Conservation (phyloP, 1,139 yeast species). For the Groenewaldozyma auringiensis region DNA sequence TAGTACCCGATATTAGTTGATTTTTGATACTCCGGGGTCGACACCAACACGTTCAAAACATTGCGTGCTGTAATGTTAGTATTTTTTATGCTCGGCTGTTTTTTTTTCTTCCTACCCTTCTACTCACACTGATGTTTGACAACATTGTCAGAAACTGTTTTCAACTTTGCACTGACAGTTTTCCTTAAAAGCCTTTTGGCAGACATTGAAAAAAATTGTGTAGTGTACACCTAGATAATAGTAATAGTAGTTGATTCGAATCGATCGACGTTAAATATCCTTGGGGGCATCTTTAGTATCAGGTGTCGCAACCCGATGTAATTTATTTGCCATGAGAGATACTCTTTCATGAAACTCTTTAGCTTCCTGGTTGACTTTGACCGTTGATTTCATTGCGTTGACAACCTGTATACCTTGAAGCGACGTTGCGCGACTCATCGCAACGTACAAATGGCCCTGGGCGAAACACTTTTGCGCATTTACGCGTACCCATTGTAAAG, state of each 20-base stretch:
- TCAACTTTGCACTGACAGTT: slow-evolving; percentile 15
- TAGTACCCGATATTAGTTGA: slow-evolving; percentile 53
- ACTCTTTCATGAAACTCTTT: slow-evolving; percentile 47
- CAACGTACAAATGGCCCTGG: slow-evolving; percentile 93
- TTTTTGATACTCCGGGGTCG: slow-evolving; percentile 34
- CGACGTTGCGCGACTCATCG: slow-evolving; percentile 76
- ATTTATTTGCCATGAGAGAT: not conserved
- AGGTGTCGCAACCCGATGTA: not conserved
- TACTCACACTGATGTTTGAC: slow-evolving; percentile 20
- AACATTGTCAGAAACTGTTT: slow-evolving; percentile 11
- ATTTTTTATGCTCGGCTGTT: too few relatives aligned
- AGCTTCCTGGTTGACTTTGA: slow-evolving; percentile 60
- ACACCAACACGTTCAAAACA: slow-evolving; percentile 30
- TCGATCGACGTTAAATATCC: not conserved
- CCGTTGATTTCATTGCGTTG: slow-evolving; percentile 55
- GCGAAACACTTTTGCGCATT: slow-evolving; percentile 75
- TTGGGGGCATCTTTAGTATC: not conserved
- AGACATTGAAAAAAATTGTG: too few relatives aligned
- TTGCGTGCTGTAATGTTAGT: slow-evolving; percentile 19
- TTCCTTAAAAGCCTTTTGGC: slow-evolving; percentile 23
- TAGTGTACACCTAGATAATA: too few relatives aligned
- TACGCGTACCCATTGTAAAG: slow-evolving; percentile 72
- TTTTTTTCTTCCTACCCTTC: not conserved
- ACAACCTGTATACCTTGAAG: slow-evolving; percentile 72
- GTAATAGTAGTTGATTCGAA: not conserved